Evolutionary conservation across 257 asterid genomes (phyloP), one percentile per base, ranked within the genome.

Genomic region (Petunia axillaris): DNA sequence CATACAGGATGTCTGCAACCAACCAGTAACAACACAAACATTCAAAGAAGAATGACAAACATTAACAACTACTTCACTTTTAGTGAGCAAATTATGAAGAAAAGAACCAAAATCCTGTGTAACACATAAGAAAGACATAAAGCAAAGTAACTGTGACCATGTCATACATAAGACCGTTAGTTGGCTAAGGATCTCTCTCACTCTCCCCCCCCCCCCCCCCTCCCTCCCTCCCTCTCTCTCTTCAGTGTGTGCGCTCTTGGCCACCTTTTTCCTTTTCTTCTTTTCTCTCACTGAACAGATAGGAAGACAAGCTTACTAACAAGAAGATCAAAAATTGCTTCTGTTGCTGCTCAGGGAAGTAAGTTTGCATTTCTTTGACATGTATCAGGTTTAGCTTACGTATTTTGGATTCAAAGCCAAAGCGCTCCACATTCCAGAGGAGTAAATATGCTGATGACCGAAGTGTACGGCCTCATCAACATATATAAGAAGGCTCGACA

Each of bases 1-100:
- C 99, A 25, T 95, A 95, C 75, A 95, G 75, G 76, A 95, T 95
- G 86, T 95, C 99, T 95, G 94, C 57, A 77, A 50, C 73, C 25
- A 66, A 39, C 64, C 3, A 68, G 77, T 37, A 66, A 14, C n/a
- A 8, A 48, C 36, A 76, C 25, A 46, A 70, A 3, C 52, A 64
- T 52, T n/a, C 53, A 40, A 63, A 2, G 10, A 46, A 6, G 63
- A 52, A 78, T 65, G 37, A 55, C 46, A 16, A 59, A 53, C 46
- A 10, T 5, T 2, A 46, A 8, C 4, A 8, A 7, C 9, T 8
- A 7, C 16, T 46, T 8, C 14, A 15, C 1, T 4, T 43, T 67
- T 43, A 38, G 35, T 9, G 14, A 35, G 58, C 58, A 40, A 39
- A 40, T 13, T 6, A 15, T 40, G 74, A 14, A 37, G 43, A 35